phyloP scores from a whole-genome alignment of 371 early-diverging fungal genomes.

The Lichtheimia ramosa region DNA sequence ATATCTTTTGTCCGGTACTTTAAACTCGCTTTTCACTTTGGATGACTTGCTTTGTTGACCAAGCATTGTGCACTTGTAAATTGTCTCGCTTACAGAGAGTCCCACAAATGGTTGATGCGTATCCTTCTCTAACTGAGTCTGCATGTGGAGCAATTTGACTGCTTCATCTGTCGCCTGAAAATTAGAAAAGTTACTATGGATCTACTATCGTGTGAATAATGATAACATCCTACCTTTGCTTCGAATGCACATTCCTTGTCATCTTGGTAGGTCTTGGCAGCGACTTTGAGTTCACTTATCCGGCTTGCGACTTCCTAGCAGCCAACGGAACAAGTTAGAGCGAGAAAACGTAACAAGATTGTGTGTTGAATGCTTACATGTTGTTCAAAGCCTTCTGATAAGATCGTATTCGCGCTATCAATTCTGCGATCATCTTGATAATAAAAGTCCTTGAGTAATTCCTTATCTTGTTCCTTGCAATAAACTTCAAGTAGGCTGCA shows the following conservation, averaged over 20 bases:
- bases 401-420: constrained; percentile 70
- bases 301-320: constrained; percentile 54
- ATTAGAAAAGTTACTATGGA: no score
- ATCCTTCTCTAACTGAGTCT: constrained; percentile 74
- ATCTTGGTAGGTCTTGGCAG: constrained; percentile 71
- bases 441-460: constrained; percentile 88
- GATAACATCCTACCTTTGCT: constrained; percentile 59
- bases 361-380: constrained; percentile 28
- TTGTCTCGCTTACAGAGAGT: constrained; percentile 81
- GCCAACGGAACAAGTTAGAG: not conserved
- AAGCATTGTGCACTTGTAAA: constrained; percentile 74
- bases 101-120: constrained; percentile 69
- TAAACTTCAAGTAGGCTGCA: constrained; percentile 82
- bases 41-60: constrained; percentile 74
- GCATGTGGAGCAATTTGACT: constrained; percentile 72
- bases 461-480: constrained; percentile 72
- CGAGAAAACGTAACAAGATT: not conserved
- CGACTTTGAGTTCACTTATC: constrained; percentile 68
- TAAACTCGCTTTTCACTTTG: constrained; percentile 82
- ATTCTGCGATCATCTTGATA: constrained; percentile 89
- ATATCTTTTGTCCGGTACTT: constrained; percentile 83
- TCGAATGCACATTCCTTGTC: constrained; percentile 75
- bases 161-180: constrained; percentile 74
- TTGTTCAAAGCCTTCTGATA: constrained; percentile 61
- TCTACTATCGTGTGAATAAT: no score